Evolutionary conservation across 164 flowering plant species (phyloP).

Genomic region (Umbilicus rupestris): DNA sequence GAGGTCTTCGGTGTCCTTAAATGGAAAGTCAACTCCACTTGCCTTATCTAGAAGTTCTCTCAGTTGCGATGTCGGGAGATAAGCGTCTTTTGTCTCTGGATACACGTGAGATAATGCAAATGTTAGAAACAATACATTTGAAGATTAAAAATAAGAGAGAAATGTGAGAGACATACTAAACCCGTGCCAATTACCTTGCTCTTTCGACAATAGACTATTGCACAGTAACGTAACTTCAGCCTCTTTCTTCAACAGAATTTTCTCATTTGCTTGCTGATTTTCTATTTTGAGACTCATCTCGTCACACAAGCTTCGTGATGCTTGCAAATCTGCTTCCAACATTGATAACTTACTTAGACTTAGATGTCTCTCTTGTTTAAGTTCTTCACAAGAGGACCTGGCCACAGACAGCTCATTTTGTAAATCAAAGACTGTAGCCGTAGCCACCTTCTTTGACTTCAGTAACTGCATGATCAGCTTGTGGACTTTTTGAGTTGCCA

Average conservation of each 20-base stretch:
- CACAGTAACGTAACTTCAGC: conserved; percentile 32
- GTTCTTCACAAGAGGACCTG: conserved; percentile 24
- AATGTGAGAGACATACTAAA: background rate
- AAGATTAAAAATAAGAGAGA: background rate
- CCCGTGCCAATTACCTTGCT: conserved; percentile 35
- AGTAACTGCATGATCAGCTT: conserved; percentile 28
- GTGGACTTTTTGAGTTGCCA: conserved; percentile 30
- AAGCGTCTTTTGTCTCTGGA: conserved; percentile 36
- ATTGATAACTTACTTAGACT: conserved; percentile 26
- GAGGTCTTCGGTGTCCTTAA: conserved; percentile 19
- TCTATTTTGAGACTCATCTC: conserved; percentile 36
- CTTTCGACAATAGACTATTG: conserved; percentile 25
- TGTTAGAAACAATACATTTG: background rate
- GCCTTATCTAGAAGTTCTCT: conserved; percentile 44
- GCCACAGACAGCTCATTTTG: conserved; percentile 35
- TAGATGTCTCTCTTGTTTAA: conserved; percentile 40
- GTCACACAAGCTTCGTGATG: conserved; percentile 26
- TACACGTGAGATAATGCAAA: conserved; percentile 12
- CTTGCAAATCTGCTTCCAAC: conserved; percentile 48
- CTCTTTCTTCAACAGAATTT: conserved; percentile 41
- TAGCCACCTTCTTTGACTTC: conserved; percentile 22
- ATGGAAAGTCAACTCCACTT: conserved; percentile 31
- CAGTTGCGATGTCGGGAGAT: conserved; percentile 37
- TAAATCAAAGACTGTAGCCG: conserved; percentile 32
- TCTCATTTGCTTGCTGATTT: conserved; percentile 31